Evolutionary conservation across 1,139 yeast genomes (phyloP).

Genomic region (Candida labiduridarum): DNA sequence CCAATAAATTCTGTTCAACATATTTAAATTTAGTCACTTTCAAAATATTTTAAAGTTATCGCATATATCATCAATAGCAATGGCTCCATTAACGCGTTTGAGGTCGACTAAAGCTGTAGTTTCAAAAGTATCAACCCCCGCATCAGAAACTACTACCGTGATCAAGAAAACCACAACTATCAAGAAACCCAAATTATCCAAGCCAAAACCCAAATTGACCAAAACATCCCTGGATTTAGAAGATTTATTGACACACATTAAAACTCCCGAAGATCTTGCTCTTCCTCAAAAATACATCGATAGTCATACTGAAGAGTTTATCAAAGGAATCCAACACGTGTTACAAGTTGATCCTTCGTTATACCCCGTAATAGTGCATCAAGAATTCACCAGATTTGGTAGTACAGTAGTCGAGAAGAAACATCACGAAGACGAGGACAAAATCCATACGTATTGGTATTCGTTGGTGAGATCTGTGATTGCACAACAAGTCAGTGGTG

Average conservation of each 20-base stretch:
- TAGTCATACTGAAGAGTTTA: conserved; percentile 47
- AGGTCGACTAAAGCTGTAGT: neutral
- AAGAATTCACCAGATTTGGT: conserved; percentile 28
- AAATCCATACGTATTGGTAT: conserved; percentile 45
- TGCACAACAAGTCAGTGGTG: conserved; percentile 85
- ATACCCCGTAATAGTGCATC: conserved; percentile 34
- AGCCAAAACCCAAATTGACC: conserved; percentile 10
- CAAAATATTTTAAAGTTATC: neutral
- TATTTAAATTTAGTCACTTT: neutral
- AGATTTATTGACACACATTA: conserved; percentile 29
- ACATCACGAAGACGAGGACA: conserved; percentile 12
- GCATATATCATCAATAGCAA: neutral
- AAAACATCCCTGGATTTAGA: conserved; percentile 23
- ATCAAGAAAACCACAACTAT: neutral
- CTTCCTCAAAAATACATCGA: conserved; percentile 45
- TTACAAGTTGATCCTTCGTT: conserved; percentile 46
- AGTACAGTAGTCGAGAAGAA: conserved; percentile 11
- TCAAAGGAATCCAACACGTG: conserved; percentile 43
- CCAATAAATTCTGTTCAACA: neutral
- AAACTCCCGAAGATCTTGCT: conserved; percentile 26
- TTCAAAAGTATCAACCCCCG: neutral
- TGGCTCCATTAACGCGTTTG: conserved; percentile 3
- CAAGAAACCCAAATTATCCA: conserved; percentile 5
- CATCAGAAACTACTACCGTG: neutral
- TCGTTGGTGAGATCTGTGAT: conserved; percentile 51